A percentile compares a stretch with the other conserved stretches of the same genome.
These are phyloP conservation scores for Osmozyma mogii DNA, from an alignment of 805 yeast genomes.

Conservation along the genomic window DNA sequence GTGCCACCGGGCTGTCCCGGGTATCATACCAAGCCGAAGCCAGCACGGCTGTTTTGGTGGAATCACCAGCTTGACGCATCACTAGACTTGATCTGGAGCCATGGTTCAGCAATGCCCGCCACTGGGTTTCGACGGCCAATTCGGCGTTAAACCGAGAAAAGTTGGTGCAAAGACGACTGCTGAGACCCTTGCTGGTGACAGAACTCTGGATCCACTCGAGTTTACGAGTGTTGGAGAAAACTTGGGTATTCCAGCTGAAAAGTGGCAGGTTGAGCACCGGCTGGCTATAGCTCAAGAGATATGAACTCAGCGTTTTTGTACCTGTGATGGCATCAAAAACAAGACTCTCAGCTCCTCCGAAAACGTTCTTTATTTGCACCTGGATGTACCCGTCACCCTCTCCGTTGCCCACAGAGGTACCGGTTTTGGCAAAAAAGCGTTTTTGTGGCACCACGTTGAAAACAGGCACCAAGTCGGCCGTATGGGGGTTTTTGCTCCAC, in stretches of 20 bases:
- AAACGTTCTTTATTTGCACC: constrained; percentile 48
- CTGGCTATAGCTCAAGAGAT: constrained; percentile 38
- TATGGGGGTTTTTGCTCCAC: constrained; percentile 5
- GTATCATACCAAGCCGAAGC: constrained; percentile 37
- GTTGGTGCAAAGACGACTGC: constrained; percentile 33
- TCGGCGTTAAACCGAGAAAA: constrained; percentile 38
- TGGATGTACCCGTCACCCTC: constrained; percentile 93
- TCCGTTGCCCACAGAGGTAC: constrained; percentile 93
- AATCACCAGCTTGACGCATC: constrained; percentile 35
- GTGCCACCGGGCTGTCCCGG: constrained; percentile 36
- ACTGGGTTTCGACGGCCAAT: constrained; percentile 36
- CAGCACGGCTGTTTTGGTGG: constrained; percentile 36
- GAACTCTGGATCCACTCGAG: constrained; percentile 44
- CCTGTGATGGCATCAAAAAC: constrained; percentile 46
- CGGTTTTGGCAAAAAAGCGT: constrained; percentile 76
- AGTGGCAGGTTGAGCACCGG: constrained; percentile 38
- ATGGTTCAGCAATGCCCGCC: constrained; percentile 26
- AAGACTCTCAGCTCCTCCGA: constrained; percentile 50
- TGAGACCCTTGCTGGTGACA: constrained; percentile 35
- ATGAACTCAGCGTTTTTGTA: constrained; percentile 42
- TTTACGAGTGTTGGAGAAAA: constrained; percentile 35
- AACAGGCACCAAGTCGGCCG: constrained; percentile 25
- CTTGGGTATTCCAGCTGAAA: constrained; percentile 30
- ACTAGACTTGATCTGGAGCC: constrained; percentile 24
- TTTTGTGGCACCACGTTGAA: constrained; percentile 48